A percentile compares a stretch with the other conserved stretches of the same genome.
These are phyloP conservation scores for Spathaspora arborariae DNA, from an alignment of 805 yeast genomes.

Conservation along the genomic window DNA sequence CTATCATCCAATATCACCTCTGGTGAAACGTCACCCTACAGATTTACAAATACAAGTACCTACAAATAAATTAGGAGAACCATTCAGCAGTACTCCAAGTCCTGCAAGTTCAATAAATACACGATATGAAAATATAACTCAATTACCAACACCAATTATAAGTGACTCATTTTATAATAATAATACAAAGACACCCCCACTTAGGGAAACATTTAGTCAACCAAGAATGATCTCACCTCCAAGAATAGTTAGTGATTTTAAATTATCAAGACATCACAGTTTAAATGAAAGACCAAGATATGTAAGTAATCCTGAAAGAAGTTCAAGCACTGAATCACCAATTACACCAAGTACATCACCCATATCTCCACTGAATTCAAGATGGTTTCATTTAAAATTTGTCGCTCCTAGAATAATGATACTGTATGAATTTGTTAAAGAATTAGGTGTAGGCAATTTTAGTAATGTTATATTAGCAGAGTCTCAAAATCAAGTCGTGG, in stretches of 20 bases:
- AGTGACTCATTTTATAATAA: conserved; percentile 18
- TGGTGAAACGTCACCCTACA: background rate
- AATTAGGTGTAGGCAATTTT: conserved; percentile 67
- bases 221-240: background rate
- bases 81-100: background rate
- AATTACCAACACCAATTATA: conserved; percentile 45
- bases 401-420: conserved; percentile 3
- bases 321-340: conserved; percentile 8
- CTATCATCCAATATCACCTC: background rate
- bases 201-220: conserved; percentile 1
- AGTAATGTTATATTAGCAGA: conserved; percentile 57
- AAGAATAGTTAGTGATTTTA: conserved; percentile 38
- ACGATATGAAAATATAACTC: conserved; percentile 32
- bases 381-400: background rate
- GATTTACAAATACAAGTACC: background rate
- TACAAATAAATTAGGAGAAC: conserved; percentile 3
- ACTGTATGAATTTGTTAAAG: conserved; percentile 13
- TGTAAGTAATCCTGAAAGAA: conserved; percentile 20
- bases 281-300: conserved; percentile 14
- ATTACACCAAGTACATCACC: conserved; percentile 9
- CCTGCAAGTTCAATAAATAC: background rate
- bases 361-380: conserved; percentile 2
- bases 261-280: conserved; percentile 17
- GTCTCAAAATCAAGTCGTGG: conserved; percentile 36
- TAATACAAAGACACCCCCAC: conserved; percentile 2